Evolutionary conservation across 140 eudicot species (phyloP), one percentile per base, ranked within the genome.

Genomic region (Oenanthe javanica): DNA sequence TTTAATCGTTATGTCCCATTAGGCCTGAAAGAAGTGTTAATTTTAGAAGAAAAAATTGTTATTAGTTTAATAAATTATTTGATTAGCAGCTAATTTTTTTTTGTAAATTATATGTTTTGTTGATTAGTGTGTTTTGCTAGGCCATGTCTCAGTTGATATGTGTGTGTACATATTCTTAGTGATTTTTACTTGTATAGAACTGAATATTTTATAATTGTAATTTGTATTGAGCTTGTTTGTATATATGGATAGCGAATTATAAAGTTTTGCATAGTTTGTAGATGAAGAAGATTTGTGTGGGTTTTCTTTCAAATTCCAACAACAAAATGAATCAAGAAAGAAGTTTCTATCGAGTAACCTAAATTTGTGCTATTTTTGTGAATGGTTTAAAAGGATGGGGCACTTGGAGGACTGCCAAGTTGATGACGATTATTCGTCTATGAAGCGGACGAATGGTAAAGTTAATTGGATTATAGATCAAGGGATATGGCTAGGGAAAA

Each of bases 401-500:
- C 87, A 87, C n/a, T 79, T 86, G 69, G 84, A 75, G 45, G 93
- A 86, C 72, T 86, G 86, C 87, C 80, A 69, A 63, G 81, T 86
- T 71, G 81, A 82, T 51, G 86, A 84, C 43, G 47, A 23, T 5
- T 47, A n/a, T 4, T 47, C 84, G 9, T 72, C 80, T 66, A 75
- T 81, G 54, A 78, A 83, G 11, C 79, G 75, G 42, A 80, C 45
- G 13, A 81, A 52, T 25, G 23, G 75, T 42, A 79, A 52, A 49
- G 54, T 89, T 57, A 72, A 85, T 57, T 84, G 94, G 98, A 76
- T 91, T 0, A 79, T 90, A 64, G 84, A 79, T 64, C 83, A 79
- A 3, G 94, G 94, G 38, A 77, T 85, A 61, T 48, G 74, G 77
- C 77, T 88, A 4, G 98, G 93, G 46, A 88, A 82, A 79, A 91